These are phyloP conservation scores for Claviceps maximensis DNA, from an alignment of 2,329 filamentous ascomycete genomes.

Conservation along the genomic window DNA sequence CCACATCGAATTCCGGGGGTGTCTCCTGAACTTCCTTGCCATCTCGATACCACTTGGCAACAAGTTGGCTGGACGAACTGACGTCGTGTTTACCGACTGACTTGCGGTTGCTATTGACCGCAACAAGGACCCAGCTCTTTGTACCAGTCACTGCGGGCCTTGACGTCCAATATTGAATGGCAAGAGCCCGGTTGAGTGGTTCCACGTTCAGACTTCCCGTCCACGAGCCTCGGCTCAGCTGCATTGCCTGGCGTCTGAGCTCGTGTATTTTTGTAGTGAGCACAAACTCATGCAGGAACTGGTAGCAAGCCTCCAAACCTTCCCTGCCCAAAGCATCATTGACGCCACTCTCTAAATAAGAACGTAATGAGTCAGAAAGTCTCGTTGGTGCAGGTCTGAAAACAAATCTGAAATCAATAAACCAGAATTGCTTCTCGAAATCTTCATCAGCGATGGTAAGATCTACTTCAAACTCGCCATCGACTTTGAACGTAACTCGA, in stretches of 20 bases:
- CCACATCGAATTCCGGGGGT: conserved; percentile 53
- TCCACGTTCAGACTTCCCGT: conserved; percentile 66
- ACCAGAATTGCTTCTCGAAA: conserved; percentile 73
- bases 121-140: conserved; percentile 88
- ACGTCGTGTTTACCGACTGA: conserved; percentile 24
- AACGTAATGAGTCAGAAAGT: conserved; percentile 49
- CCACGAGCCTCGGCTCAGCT: conserved; percentile 61
- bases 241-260: conserved; percentile 61
- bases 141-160: conserved; percentile 36
- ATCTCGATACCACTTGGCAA: conserved; percentile 72
- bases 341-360: conserved; percentile 54
- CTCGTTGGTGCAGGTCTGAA: conserved; percentile 56
- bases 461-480: conserved; percentile 82
- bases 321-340: conserved; percentile 58
- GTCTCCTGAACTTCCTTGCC: conserved; percentile 58
- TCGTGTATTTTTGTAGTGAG: conserved; percentile 84
- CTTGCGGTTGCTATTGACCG: conserved; percentile 55
- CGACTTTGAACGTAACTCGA: conserved; percentile 76
- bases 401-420: conserved; percentile 78
- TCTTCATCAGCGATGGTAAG: conserved; percentile 83
- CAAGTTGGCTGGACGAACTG: conserved; percentile 40
- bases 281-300: conserved; percentile 74
- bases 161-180: conserved; percentile 82
- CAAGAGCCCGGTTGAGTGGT: conserved; percentile 64
- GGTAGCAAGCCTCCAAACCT: conserved; percentile 69